Percentiles rank a stretch among this genome's conserved stretches.
These are phyloP conservation scores for Phytopythium mirpurense DNA, from an alignment of 352 stramenopile genomes.

Conservation along the genomic window DNA sequence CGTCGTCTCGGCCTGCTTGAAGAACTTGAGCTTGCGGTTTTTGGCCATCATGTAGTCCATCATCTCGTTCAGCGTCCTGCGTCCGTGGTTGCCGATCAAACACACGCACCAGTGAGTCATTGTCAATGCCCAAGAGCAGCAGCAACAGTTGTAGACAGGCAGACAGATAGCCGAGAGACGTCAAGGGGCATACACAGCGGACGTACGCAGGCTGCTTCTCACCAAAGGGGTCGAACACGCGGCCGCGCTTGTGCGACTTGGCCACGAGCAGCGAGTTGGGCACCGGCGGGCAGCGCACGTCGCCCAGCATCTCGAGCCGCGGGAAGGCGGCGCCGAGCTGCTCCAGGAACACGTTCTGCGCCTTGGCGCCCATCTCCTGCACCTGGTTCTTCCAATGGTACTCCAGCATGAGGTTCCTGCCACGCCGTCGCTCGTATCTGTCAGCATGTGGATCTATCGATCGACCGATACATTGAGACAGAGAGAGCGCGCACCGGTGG, in stretches of 20 bases:
- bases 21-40: slow-evolving; percentile 87
- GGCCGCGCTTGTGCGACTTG: slow-evolving; percentile 77
- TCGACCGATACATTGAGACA: no score
- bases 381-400: slow-evolving; percentile 89
- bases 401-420: slow-evolving; percentile 82
- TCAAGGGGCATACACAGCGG: no score
- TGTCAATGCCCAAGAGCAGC: no score
- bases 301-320: slow-evolving; percentile 76
- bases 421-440: no score
- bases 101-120: no score
- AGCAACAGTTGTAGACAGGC: no score
- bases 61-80: slow-evolving; percentile 79
- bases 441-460: no score
- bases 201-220: slow-evolving; percentile 75
- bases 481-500: slow-evolving; percentile 63
- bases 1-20: slow-evolving; percentile 84
- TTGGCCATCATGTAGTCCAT: slow-evolving; percentile 89
- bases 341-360: slow-evolving; percentile 76
- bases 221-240: slow-evolving; percentile 79
- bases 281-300: slow-evolving; percentile 66
- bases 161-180: no score
- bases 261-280: slow-evolving; percentile 69
- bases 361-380: slow-evolving; percentile 81
- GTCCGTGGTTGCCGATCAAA: no score
- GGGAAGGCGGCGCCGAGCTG: slow-evolving; percentile 67